phyloP scores from a whole-genome alignment of 2,329 filamentous ascomycete species.

The Blumeriella jaapii region DNA sequence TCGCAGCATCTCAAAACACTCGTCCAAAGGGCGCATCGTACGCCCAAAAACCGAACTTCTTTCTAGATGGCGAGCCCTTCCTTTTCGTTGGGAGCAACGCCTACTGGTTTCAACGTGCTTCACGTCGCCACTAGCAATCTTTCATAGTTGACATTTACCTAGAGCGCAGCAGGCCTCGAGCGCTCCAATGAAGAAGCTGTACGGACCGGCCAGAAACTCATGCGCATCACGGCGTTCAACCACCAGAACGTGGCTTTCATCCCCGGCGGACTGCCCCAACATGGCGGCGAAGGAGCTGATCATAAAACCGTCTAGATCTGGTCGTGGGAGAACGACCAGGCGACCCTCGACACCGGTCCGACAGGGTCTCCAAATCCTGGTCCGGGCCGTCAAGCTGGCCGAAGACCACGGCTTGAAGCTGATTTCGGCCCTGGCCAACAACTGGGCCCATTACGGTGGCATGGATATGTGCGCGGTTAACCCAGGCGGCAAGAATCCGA shows the following conservation, averaged over 20 bases:
- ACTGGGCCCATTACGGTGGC: slow-evolving; percentile 49
- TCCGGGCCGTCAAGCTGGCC: slow-evolving; percentile 40
- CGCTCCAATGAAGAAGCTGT: background rate
- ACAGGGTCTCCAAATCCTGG: slow-evolving; percentile 31
- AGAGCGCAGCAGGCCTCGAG: slow-evolving; percentile 6
- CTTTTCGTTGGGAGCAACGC: slow-evolving; percentile 5
- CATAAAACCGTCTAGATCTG: slow-evolving; percentile 24
- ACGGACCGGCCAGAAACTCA: slow-evolving; percentile 35
- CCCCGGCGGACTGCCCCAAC: slow-evolving; percentile 31
- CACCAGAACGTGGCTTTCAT: slow-evolving; percentile 38
- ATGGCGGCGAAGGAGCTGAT: slow-evolving; percentile 4
- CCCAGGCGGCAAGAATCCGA: slow-evolving; percentile 30
- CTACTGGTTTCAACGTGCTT: slow-evolving; percentile 7
- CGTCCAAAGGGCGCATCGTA: slow-evolving; percentile 4
- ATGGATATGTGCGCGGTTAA: slow-evolving; percentile 49
- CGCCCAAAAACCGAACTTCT: slow-evolving; percentile 3
- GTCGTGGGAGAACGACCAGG: slow-evolving; percentile 6
- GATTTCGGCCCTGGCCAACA: slow-evolving; percentile 43
- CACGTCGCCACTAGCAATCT: background rate
- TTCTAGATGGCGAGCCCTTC: slow-evolving; percentile 6
- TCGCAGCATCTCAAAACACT: slow-evolving; percentile 1
- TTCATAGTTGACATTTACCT: background rate
- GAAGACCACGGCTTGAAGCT: slow-evolving; percentile 40
- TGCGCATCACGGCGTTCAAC: slow-evolving; percentile 47
- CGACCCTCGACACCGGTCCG: slow-evolving; percentile 27